Conservation (phyloP, 208 protist species). For the Angomonas desouzai region DNA sequence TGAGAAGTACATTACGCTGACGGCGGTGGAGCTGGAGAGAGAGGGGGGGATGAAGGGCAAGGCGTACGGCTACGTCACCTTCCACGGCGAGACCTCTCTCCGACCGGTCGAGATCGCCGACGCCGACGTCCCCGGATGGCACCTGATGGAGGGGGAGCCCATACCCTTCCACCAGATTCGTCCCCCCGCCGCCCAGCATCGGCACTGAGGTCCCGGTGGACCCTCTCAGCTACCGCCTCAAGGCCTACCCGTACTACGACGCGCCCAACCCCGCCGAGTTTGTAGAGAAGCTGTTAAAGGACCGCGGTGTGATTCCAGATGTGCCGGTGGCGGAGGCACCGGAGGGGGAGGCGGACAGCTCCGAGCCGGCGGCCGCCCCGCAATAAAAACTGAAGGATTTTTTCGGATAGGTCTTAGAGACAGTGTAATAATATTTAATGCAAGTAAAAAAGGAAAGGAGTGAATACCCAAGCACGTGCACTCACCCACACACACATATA, state of each 20-base stretch:
- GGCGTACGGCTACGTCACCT: slow-evolving; percentile 86
- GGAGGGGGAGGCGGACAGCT: slow-evolving; percentile 15
- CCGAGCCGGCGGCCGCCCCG: background rate
- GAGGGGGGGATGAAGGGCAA: slow-evolving; percentile 63
- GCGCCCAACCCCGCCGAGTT: slow-evolving; percentile 84
- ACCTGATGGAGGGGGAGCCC: slow-evolving; percentile 48
- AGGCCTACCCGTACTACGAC: slow-evolving; percentile 87
- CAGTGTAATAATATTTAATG: background rate
- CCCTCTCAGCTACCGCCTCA: slow-evolving; percentile 55
- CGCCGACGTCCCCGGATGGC: slow-evolving; percentile 76
- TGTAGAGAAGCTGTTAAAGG: slow-evolving; percentile 83
- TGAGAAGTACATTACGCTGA: slow-evolving; percentile 84
- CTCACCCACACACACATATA: too few relatives aligned
- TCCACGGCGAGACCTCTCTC: slow-evolving; percentile 81
- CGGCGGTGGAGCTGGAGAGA: slow-evolving; percentile 72
- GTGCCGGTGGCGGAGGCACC: slow-evolving; percentile 27
- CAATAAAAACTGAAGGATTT: slow-evolving; percentile 38
- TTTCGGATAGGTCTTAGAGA: slow-evolving; percentile 22
- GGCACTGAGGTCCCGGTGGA: slow-evolving; percentile 85
- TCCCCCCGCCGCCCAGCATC: slow-evolving; percentile 77
- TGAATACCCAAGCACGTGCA: too few relatives aligned
- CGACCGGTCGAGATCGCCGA: slow-evolving; percentile 70
- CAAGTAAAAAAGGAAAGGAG: too few relatives aligned
- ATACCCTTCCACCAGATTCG: slow-evolving; percentile 62
- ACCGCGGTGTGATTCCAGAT: slow-evolving; percentile 83